Evolutionary conservation across 1,139 yeast genomes (phyloP).

Genomic region (Yamadazyma sp.): DNA sequence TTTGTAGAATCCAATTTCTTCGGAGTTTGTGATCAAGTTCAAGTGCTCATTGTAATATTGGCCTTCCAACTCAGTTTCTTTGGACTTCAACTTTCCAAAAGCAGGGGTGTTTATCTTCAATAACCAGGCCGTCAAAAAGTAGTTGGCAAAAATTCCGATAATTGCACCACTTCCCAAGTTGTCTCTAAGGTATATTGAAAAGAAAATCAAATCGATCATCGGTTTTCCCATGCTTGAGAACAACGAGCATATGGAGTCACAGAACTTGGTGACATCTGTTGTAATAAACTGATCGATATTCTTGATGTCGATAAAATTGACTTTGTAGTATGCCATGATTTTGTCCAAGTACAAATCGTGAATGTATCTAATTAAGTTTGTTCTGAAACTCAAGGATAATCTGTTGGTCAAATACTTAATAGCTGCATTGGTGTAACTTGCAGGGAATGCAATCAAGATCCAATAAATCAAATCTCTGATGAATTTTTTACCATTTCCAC

Average conservation of each 20-base stretch:
- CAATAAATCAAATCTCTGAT: constrained; percentile 78
- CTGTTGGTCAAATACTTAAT: constrained; percentile 79
- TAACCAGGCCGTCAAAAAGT: constrained; percentile 74
- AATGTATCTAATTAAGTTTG: constrained; percentile 78
- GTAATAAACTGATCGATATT: constrained; percentile 79
- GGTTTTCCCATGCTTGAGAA: constrained; percentile 93
- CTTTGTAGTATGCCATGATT: constrained; percentile 79
- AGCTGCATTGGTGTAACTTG: constrained; percentile 89
- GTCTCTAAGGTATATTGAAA: constrained; percentile 79
- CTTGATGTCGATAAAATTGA: constrained; percentile 35
- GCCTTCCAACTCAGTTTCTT: constrained; percentile 80
- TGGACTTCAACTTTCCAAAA: constrained; percentile 76
- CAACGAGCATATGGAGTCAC: constrained; percentile 78
- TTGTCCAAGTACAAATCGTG: constrained; percentile 88
- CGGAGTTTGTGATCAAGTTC: constrained; percentile 83
- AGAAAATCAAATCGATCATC: constrained; percentile 81
- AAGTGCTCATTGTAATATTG: constrained; percentile 85
- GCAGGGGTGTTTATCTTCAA: constrained; percentile 78
- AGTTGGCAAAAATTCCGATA: constrained; percentile 77
- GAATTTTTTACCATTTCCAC: constrained; percentile 77
- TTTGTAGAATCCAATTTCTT: constrained; percentile 92
- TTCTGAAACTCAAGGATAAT: constrained; percentile 80
- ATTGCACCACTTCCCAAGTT: constrained; percentile 86
- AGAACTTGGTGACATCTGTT: constrained; percentile 78
- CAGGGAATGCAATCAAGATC: constrained; percentile 90